Base-by-base conservation (phyloP, 768 basidiomycete genomes). In the Pleurotus tuoliensis region DNA sequence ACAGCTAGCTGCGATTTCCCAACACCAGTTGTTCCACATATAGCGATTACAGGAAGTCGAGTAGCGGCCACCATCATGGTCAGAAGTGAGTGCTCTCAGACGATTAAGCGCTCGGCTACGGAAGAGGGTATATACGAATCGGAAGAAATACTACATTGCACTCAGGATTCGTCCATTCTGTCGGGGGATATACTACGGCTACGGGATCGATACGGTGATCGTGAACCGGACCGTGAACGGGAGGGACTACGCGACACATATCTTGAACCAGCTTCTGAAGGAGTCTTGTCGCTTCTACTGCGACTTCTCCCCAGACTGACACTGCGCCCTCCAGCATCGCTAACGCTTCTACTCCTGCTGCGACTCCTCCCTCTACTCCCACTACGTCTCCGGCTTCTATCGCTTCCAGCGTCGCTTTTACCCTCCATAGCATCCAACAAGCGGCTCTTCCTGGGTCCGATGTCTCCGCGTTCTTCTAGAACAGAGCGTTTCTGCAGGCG, bases 1-100 rank as follows among this genome's bases (percentile, higher is more conserved):
- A 99, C 83, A 3, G 91, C 91, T 6, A 98, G 79, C 56, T 90
- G 90, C 11, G 94, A 95, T 72, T 98, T 99, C 50, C 97, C 97
- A 13, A 95, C 94, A 20, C 96, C 90, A 22, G 96, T 99, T 0
- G 96, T 94, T 34, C 96, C 96, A 58, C 92, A 92, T 51, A 98
- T 85, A 15, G 88, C 81, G 53, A 98, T 83, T 62, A 97, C 72
- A 18, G 91, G 90, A 27, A 76, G 77, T 41, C 81, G 64, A 57
- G 79, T 67, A 74, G 78, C 78, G 58, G 56, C 27, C 47, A 40
- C 15, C 11, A 55, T 47, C 24, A 62, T 50, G 37, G 15, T 53
- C 15, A 15, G 20, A 44, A 44, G 20, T 5, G 20, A 34, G 30
- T 34, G 30, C 9, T 34, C 24, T 24, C 24, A 24, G 24, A 3